Evolutionary conservation across 2,329 filamentous ascomycete genomes (phyloP), one percentile per base, ranked within the genome.

Genomic region (Pseudomassariella vexata): DNA sequence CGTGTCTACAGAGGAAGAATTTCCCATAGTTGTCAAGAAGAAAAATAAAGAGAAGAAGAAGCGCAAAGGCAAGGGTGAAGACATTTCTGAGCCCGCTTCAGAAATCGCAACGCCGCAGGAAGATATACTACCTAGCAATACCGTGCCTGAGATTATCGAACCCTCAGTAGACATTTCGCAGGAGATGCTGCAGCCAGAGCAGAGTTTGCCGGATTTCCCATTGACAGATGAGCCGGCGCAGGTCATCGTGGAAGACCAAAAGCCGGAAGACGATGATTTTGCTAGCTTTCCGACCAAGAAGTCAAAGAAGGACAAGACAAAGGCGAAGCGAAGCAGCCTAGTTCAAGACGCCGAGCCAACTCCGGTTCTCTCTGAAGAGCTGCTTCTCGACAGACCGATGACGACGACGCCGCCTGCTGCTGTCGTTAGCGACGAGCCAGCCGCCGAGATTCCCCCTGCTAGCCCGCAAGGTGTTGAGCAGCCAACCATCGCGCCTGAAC

Each of bases 281-380:
- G 18, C 26, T 14, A 31, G 9, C 12, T 29, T 24, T 5, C 20
- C 36, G 15, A 14, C 24, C 22, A 35, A 38, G 25, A 56, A 59
- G 36, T 42, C 31, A 26, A 57, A 57, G 40, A 59, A 56, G 37
- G 56, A 52, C 32, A 57, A 56, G 37, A 56, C 59, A 42, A 45
- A 41, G 33, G 43, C 49, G 24, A 58, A 48, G 30, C 31, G 33
- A 12, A 26, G 33, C 16, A 35, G 28, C 32, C 30, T 26, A n/a
- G 22, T 16, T 16, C 23, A 26, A 10, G 30, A 33, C 9, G 11
- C 24, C 12, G 30, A 33, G 9, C 18, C 24, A 11, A 17, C 24
- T 16, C 11, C 11, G 11, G 20, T n/a, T 21, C 15, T 14, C 12
- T 14, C 14, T 9, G 30, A 32, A 17, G 30, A 25, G n/a, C 6